Evolutionary conservation across 768 basidiomycete species (phyloP).

Genomic region (Glaciozyma antarctica): DNA sequence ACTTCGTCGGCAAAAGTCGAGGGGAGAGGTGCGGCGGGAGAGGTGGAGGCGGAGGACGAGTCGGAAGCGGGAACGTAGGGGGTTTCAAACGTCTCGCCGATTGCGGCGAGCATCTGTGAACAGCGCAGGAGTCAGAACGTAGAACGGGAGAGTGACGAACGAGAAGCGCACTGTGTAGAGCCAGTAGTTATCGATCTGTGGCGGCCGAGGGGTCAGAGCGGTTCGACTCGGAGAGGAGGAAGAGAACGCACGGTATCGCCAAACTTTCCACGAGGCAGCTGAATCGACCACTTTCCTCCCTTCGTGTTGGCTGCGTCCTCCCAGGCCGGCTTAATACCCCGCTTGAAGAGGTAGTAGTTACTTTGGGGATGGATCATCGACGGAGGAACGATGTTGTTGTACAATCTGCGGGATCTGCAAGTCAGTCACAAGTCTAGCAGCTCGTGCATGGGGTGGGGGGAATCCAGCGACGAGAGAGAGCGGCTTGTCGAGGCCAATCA

Average conservation of each 20-base stretch:
- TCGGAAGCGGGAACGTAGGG: slow-evolving; percentile 45
- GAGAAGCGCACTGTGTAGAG: slow-evolving; percentile 34
- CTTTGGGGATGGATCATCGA: slow-evolving; percentile 86
- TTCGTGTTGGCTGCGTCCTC: slow-evolving; percentile 68
- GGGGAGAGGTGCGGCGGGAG: slow-evolving; percentile 44
- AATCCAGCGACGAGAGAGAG: too few relatives aligned
- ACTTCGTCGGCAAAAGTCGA: slow-evolving; percentile 44
- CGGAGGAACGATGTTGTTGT: slow-evolving; percentile 95
- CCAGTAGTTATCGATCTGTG: slow-evolving; percentile 36
- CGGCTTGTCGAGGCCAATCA: too few relatives aligned
- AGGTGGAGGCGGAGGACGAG: slow-evolving; percentile 39
- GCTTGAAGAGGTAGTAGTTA: slow-evolving; percentile 99
- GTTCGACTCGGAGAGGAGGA: slow-evolving; percentile 22
- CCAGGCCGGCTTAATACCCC: slow-evolving; percentile 41
- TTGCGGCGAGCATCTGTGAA: slow-evolving; percentile 91
- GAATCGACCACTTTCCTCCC: slow-evolving; percentile 98
- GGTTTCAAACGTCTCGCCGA: slow-evolving; percentile 97
- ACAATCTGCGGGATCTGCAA: slow-evolving; percentile 46
- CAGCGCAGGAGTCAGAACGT: background rate
- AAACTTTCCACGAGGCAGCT: slow-evolving; percentile 92
- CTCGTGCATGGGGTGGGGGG: too few relatives aligned
- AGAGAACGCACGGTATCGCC: slow-evolving; percentile 49
- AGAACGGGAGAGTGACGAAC: background rate
- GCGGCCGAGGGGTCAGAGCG: background rate
- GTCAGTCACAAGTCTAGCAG: background rate